Base-by-base conservation (phyloP, 331 rosid genomes). In the Pyracantha coccinea region DNA sequence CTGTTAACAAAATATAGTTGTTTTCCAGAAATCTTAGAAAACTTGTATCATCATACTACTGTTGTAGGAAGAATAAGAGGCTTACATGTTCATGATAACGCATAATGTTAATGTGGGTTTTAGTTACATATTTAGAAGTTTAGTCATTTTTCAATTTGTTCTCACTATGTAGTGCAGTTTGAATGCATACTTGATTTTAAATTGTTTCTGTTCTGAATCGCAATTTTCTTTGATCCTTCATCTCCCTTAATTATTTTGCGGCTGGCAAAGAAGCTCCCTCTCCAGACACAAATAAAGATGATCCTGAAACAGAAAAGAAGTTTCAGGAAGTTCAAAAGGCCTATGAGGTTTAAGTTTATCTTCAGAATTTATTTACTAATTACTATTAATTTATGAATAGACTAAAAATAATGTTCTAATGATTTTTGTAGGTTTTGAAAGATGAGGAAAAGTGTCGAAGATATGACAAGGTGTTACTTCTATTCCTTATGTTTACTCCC, bases 261-360 rank as follows among this genome's bases (percentile, higher is more conserved):
- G 97, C 96, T 93, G 66, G 98, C 97, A 31, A 93, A 93, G 86
- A 83, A 86, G 90, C 93, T 93, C 31, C 98, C 89, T 82, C 89
- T 82, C 98, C 98, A 29, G 98, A 91, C 77, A 91, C 93, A 71
- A 93, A 93, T 71, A 93, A 93, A 81, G 90, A 88, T 15, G 97
- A 93, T 82, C 91, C 98, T 6, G 97, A 93, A 7, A 88, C 97
- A 47, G 93, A 93, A 77, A 91, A 88, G 81, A 93, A 89, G 87
- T 93, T 93, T 77, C 97, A 93, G 72, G 97, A 89, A 86, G 93
- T 93, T 84, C 83, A 85, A 74, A 68, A 80, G 74, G 98, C 97
- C 31, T 93, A 93, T 71, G 98, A 93, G 97, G 98, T 93, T 45
- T 45, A 68, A 68, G 6, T 64, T 59, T 32, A 47, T 21, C 54